A percentile compares a stretch with the other conserved stretches of the same genome.
These are phyloP conservation scores for Fusarium sp. DNA, from an alignment of 2,329 filamentous ascomycete species.

Conservation along the genomic window DNA sequence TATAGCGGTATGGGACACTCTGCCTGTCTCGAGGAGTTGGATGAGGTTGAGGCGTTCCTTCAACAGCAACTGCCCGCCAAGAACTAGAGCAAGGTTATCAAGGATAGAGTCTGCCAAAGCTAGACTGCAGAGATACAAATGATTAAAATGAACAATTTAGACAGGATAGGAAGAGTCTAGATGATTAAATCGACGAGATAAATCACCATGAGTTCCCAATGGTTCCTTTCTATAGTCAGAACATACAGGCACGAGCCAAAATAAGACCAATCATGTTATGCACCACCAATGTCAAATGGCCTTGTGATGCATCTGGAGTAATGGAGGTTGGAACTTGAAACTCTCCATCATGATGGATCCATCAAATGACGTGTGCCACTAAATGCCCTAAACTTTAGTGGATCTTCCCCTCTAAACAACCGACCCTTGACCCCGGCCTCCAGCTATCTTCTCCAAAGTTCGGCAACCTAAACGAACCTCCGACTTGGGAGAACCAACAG, in stretches of 20 bases:
- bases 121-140: constrained; percentile 1
- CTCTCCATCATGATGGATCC: constrained; percentile 5
- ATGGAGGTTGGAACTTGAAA: constrained; percentile 1
- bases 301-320: constrained; percentile 28
- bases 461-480: constrained; percentile 17
- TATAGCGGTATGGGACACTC: constrained; percentile 76
- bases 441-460: constrained; percentile 40
- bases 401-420: constrained; percentile 24
- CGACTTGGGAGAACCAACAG: constrained; percentile 21
- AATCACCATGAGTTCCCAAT: background rate
- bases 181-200: background rate
- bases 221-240: constrained; percentile 8
- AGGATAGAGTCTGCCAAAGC: background rate
- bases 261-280: constrained; percentile 16
- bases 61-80: constrained; percentile 56
- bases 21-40: constrained; percentile 80
- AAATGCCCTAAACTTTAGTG: constrained; percentile 42
- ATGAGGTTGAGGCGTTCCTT: constrained; percentile 77
- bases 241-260: constrained; percentile 7
- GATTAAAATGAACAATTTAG: background rate
- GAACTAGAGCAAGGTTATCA: constrained; percentile 19
- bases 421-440: constrained; percentile 19
- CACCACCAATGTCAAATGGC: constrained; percentile 17
- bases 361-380: constrained; percentile 43
- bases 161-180: constrained; percentile 3